Evolutionary conservation across 768 basidiomycete genomes (phyloP), one percentile per base, ranked within the genome.

Genomic region (Baorangia bicolor): DNA sequence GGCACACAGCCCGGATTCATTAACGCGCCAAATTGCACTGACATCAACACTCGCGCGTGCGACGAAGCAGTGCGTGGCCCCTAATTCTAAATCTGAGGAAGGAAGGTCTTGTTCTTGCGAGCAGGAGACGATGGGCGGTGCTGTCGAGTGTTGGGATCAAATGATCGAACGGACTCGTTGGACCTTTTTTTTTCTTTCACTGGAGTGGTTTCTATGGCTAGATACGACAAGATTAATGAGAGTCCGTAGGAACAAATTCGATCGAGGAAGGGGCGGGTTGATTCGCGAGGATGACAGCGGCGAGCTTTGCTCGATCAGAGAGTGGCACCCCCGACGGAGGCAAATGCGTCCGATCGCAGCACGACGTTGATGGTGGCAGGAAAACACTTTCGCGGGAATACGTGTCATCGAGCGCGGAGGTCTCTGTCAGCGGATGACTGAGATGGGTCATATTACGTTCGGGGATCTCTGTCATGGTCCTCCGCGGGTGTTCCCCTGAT

Each of bases 1-100:
- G 39, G 20, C 23, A n/a, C 60, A 64, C 62, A 64, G 61, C 61
- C 62, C 31, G 30, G 3, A 6, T 56, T 52, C 25, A 64, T 62
- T 51, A 64, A 63, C 20, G 42, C 42, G 52, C 31, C 42, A 23
- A 23, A 38, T 48, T 44, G 31, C 31, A 41, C 6, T 55, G 53
- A 40, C 39, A 55, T 56, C 34, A 27, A 38, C 11, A 27, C 28
- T 56, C 41, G 46, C 42, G 56, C 33, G 21, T 51, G 48, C 43
- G 37, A 34, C 40, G 33, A 52, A 41, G 59, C 59, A 42, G 46
- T 58, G 60, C 31, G 20, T 23, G 20, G 49, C 33, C 34, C 55
- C 57, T 49, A 45, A 35, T 18, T 25, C 30, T 39, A 21, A 20
- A 18, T 38, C 21, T 20, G 25, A 33, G 31, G 5, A 35, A 23